These are phyloP conservation scores for Termitomyces sp. DNA, from an alignment of 768 basidiomycete genomes.

Conservation along the genomic window DNA sequence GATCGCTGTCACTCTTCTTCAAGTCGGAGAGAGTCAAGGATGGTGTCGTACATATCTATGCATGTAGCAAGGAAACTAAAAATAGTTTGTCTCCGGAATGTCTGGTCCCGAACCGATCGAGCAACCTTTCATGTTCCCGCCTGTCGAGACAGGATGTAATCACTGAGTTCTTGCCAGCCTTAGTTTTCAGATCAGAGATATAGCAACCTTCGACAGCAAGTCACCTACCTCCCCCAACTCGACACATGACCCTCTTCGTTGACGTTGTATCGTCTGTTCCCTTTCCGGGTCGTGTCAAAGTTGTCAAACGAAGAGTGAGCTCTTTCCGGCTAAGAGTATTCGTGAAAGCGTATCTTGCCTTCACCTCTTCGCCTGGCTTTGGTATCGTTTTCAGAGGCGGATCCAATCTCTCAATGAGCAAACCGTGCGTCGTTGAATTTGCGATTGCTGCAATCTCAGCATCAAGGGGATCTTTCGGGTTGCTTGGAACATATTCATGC, in stretches of 20 bases:
- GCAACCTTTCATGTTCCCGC: constrained; percentile 45
- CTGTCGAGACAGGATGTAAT: constrained; percentile 75
- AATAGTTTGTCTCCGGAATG: constrained; percentile 3
- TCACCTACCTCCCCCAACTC: constrained; percentile 76
- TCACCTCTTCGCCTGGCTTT: constrained; percentile 72
- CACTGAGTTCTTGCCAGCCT: constrained; percentile 79
- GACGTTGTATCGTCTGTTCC: constrained; percentile 39
- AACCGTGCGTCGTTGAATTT: constrained; percentile 72
- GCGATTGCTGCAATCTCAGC: constrained; percentile 69
- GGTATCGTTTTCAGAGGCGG: constrained; percentile 63
- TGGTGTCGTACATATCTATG: constrained; percentile 14
- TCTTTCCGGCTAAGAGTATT: constrained; percentile 68
- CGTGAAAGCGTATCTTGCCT: constrained; percentile 81
- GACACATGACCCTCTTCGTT: constrained; percentile 88
- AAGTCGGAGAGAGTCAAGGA: constrained; percentile 11
- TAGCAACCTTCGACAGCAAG: background rate
- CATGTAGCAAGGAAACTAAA: constrained; percentile 11
- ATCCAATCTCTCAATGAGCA: constrained; percentile 77
- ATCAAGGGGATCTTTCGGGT: constrained; percentile 77
- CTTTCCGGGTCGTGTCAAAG: constrained; percentile 58
- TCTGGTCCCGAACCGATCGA: background rate
- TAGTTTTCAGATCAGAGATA: constrained; percentile 12
- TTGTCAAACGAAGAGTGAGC: constrained; percentile 76
- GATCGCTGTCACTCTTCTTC: too few relatives aligned
- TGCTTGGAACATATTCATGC: constrained; percentile 62